Conservation (phyloP, 768 basidiomycete genomes). For the Collybiopsis confluens region DNA sequence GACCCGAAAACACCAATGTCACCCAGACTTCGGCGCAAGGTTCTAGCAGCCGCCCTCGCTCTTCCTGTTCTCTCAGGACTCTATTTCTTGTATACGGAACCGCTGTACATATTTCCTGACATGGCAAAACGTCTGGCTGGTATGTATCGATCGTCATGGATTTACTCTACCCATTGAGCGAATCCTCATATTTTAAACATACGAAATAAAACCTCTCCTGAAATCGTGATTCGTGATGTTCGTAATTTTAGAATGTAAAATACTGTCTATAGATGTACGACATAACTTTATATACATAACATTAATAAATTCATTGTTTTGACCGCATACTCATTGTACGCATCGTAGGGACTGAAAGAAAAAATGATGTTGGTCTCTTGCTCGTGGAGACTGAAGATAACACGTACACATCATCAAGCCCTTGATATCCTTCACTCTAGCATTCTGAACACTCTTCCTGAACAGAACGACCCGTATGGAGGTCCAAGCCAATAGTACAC, state of each 20-base stretch:
- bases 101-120: conserved; percentile 50
- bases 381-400: background rate
- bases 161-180: conserved; percentile 23
- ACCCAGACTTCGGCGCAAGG: conserved; percentile 16
- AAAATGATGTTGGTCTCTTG: conserved; percentile 9
- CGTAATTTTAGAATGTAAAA: too few species aligned
- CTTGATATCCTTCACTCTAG: conserved; percentile 59
- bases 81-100: conserved; percentile 50
- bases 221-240: background rate
- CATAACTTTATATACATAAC: background rate
- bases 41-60: conserved; percentile 27
- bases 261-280: background rate
- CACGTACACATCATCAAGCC: conserved; percentile 70
- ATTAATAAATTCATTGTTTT: conserved; percentile 18
- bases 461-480: conserved; percentile 55
- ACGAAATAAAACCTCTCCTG: too few species aligned
- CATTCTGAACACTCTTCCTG: conserved; percentile 49
- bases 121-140: conserved; percentile 47
- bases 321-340: conserved; percentile 60
- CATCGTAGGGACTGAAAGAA: conserved; percentile 54
- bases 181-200: too few species aligned
- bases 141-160: conserved; percentile 39
- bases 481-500: conserved; percentile 52
- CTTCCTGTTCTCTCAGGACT: conserved; percentile 57
- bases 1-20: conserved; percentile 17